These are phyloP conservation scores for Eimeria sp. DNA, from an alignment of 169 alveolate genomes.

Conservation along the genomic window DNA sequence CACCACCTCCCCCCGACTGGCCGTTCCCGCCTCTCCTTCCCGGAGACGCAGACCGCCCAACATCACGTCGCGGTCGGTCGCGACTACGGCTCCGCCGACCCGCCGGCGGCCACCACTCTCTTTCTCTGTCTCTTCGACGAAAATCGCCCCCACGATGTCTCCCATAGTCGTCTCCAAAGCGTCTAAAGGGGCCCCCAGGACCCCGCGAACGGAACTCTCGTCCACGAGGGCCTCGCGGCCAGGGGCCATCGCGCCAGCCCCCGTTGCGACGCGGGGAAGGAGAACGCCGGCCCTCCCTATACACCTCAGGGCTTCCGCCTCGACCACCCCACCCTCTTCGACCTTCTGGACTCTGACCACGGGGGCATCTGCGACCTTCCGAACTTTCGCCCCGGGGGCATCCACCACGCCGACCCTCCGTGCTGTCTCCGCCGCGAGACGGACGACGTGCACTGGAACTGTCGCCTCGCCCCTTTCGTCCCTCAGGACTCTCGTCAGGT, in stretches of 20 bases:
- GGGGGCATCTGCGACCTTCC: conserved; percentile 33
- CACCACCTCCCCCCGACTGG: conserved; percentile 79
- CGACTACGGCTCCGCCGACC: conserved; percentile 73
- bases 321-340: conserved; percentile 47
- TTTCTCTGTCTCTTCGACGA: conserved; percentile 64
- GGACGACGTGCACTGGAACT: conserved; percentile 7
- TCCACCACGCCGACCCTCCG: conserved; percentile 64
- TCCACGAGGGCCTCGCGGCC: conserved; percentile 53
- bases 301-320: conserved; percentile 66
- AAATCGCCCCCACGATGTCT: conserved; percentile 69
- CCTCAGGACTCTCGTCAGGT: neutral
- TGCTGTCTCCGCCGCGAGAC: neutral
- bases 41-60: conserved; percentile 52
- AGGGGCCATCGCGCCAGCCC: conserved; percentile 65
- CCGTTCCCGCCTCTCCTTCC: conserved; percentile 24
- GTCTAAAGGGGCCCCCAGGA: conserved; percentile 74
- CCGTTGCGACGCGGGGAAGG: conserved; percentile 45
- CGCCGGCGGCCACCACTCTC: conserved; percentile 74
- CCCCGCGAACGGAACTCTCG: conserved; percentile 61
- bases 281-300: conserved; percentile 22
- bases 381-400: conserved; percentile 39
- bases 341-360: conserved; percentile 36
- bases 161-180: conserved; percentile 64
- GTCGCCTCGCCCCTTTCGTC: conserved; percentile 58
- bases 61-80: conserved; percentile 64